These are phyloP conservation scores for Fonsecaea erecta DNA, from an alignment of 2,329 filamentous ascomycete species.

Conservation along the genomic window DNA sequence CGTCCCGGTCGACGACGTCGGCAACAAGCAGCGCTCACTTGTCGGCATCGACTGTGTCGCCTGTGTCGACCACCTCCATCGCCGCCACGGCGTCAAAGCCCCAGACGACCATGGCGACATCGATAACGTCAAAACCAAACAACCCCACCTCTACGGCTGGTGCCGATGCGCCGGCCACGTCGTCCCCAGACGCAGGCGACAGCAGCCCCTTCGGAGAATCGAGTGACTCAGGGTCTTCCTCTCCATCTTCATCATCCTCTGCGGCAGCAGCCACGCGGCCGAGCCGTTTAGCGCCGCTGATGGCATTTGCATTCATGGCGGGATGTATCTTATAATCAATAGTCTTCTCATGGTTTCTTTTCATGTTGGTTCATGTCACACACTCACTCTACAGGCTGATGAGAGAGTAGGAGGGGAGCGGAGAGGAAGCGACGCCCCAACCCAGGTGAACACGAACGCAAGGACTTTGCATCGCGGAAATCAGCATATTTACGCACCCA, in stretches of 20 bases:
- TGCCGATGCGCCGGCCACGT: conserved; percentile 8
- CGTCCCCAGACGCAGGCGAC: conserved; percentile 21
- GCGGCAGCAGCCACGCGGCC: not conserved
- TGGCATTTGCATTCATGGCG: conserved; percentile 20
- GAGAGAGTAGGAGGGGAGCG: not conserved
- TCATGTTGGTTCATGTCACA: not conserved
- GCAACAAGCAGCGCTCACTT: conserved; percentile 64
- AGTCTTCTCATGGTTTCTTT: not conserved
- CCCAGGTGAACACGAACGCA: not conserved
- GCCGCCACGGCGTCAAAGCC: conserved; percentile 3
- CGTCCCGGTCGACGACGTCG: conserved; percentile 56
- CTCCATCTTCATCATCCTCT: not conserved
- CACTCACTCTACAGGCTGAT: not conserved
- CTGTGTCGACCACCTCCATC: conserved; percentile 21
- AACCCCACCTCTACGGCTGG: conserved; percentile 20
- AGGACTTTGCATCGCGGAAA: not conserved
- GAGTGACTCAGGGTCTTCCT: conserved; percentile 5
- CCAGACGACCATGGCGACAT: conserved; percentile 12
- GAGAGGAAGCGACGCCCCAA: not conserved
- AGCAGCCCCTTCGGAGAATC: conserved; percentile 29
- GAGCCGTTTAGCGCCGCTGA: conserved; percentile 2
- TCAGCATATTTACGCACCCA: not conserved
- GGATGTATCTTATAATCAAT: conserved; percentile 25
- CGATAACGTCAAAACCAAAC: conserved; percentile 10
- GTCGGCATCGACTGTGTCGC: conserved; percentile 47